phyloP scores from a whole-genome alignment of 2,329 filamentous ascomycete genomes.

The Blastomyces emzantsi region DNA sequence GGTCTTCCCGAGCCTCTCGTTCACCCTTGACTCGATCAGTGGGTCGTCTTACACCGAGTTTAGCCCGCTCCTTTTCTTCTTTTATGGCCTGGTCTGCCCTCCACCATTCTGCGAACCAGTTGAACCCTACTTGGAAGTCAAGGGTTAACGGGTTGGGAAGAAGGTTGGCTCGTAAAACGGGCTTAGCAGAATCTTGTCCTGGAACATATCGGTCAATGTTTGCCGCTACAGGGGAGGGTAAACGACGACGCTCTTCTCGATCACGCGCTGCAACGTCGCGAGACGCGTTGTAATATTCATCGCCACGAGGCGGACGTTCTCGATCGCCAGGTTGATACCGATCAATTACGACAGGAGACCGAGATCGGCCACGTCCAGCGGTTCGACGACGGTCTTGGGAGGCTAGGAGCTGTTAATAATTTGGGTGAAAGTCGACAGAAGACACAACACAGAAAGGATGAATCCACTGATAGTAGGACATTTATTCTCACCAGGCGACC shows the following conservation, averaged over 20 bases:
- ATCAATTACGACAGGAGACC: slow-evolving; percentile 54
- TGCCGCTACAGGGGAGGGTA: slow-evolving; percentile 48
- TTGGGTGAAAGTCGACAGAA: background rate
- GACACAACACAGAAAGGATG: background rate
- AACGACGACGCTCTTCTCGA: slow-evolving; percentile 50
- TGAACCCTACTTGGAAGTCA: slow-evolving; percentile 59
- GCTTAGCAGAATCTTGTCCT: slow-evolving; percentile 48
- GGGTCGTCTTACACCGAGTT: slow-evolving; percentile 48
- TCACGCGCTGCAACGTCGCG: slow-evolving; percentile 40
- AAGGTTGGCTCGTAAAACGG: slow-evolving; percentile 47
- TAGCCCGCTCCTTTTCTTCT: slow-evolving; percentile 54
- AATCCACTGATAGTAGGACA: background rate
- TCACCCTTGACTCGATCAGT: slow-evolving; percentile 52
- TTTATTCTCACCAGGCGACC: slow-evolving; percentile 37
- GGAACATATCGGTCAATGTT: slow-evolving; percentile 59
- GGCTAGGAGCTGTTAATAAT: slow-evolving; percentile 13
- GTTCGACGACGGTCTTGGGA: slow-evolving; percentile 38
- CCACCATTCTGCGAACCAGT: slow-evolving; percentile 62
- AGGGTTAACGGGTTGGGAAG: slow-evolving; percentile 54
- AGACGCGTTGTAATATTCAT: slow-evolving; percentile 47
- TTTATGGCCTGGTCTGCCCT: slow-evolving; percentile 54
- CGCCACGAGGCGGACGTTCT: slow-evolving; percentile 39
- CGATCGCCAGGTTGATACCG: slow-evolving; percentile 52
- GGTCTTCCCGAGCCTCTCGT: slow-evolving; percentile 53
- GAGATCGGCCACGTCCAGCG: slow-evolving; percentile 44